Percentiles rank a stretch among this genome's conserved stretches.
Evolutionary conservation across 2,329 filamentous ascomycete species (phyloP).

Genomic region (Apiospora hydei): DNA sequence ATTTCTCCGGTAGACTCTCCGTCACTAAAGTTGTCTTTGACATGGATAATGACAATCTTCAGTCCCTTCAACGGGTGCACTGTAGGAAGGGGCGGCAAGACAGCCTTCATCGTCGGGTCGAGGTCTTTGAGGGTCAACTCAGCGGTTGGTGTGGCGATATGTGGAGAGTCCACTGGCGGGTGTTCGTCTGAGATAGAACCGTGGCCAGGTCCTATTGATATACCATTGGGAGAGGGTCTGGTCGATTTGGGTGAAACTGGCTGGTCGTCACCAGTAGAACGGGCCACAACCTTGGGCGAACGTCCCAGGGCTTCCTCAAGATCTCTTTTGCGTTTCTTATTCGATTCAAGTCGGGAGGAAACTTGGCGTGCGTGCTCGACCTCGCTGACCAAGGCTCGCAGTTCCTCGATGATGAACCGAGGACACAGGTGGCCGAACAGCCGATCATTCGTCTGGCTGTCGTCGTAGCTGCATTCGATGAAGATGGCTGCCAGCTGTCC

Average conservation of each 20-base stretch:
- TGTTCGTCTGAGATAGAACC: not conserved
- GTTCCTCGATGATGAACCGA: conserved; percentile 80
- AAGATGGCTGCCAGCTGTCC: conserved; percentile 82
- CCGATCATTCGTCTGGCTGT: conserved; percentile 76
- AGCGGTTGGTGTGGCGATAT: conserved; percentile 55
- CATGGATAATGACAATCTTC: conserved; percentile 87
- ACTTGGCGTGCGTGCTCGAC: conserved; percentile 63
- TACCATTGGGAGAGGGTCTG: conserved; percentile 32
- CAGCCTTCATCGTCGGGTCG: conserved; percentile 34
- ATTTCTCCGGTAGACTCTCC: conserved; percentile 67
- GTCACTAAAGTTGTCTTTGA: conserved; percentile 86
- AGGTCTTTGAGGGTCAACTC: conserved; percentile 52
- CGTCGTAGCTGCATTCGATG: conserved; percentile 94
- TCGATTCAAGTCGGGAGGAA: conserved; percentile 53
- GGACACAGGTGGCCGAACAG: conserved; percentile 92
- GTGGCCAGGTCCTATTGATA: not conserved
- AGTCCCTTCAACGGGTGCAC: conserved; percentile 70
- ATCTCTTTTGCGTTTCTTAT: conserved; percentile 72
- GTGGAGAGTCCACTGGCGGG: conserved; percentile 46
- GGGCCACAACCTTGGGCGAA: conserved; percentile 30
- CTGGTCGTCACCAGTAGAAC: conserved; percentile 46
- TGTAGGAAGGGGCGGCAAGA: conserved; percentile 33
- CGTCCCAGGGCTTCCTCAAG: conserved; percentile 41
- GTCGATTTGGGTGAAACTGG: conserved; percentile 61
- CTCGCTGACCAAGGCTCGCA: conserved; percentile 73